Evolutionary conservation across 331 rosid species (phyloP), one percentile per base, ranked within the genome.

Genomic region (Saraca asoca): DNA sequence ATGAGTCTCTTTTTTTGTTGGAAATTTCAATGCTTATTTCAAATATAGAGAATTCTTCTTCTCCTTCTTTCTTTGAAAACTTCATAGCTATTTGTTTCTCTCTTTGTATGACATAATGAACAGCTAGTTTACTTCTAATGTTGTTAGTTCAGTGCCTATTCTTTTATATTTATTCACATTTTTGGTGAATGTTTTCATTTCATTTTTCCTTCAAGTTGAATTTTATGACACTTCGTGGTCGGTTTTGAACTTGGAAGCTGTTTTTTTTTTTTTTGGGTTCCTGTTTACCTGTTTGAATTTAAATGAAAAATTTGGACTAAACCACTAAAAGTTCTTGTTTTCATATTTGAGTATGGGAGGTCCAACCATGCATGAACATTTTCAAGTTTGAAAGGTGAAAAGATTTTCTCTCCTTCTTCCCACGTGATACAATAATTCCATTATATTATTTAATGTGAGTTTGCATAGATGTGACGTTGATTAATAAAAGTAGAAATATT

Each of bases 211-310:
- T 68, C 70, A 35, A 53, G 75, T 80, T 80, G 72, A 80, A 78
- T 70, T 37, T 29, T 20, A 35, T 35, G 49, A 53, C 71, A 38
- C 53, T 73, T 75, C 76, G 62, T 75, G 71, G 64, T 72, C 73
- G 53, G 51, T 80, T 85, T 77, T 79, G 82, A 80, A 78, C 61
- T 83, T 72, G 52, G 70, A 78, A 77, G 71, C 72, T 74, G 76
- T 80, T 85, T 83, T 83, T 71, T 71, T 13, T 84, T 92, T 51
- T 70, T 70, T 85, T 80, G 66, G 62, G 82, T 62, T 85, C 74
- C 43, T 76, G 73, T 13, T 74, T 83, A 88, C 85, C 76, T 62
- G 81, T 78, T 85, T 77, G 72, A 66, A 73, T 73, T 67, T 77
- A 45, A 60, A 61, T 24, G 41, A 6, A 14, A 75, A 60, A 7